phyloP scores from a whole-genome alignment of 345 rosid genomes.

The Turritis glabra region DNA sequence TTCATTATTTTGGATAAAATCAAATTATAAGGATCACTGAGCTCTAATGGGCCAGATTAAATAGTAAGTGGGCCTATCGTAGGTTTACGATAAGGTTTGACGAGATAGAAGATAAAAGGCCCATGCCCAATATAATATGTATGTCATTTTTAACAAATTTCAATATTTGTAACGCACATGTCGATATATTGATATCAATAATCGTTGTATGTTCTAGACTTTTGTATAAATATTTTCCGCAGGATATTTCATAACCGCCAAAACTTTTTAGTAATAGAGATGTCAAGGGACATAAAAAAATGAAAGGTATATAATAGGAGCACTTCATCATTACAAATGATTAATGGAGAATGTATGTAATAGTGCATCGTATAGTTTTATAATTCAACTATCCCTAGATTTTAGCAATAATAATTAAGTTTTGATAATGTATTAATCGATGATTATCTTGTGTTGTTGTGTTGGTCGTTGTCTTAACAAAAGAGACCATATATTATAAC shows the following conservation, averaged over 20 bases:
- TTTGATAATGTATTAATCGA: constrained; percentile 8
- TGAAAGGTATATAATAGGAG: neutral
- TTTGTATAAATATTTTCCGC: neutral
- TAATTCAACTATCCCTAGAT: constrained; percentile 38
- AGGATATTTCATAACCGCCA: neutral
- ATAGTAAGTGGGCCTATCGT: neutral
- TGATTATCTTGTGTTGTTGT: constrained; percentile 22
- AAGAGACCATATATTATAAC: constrained; percentile 6
- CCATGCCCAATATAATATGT: constrained; percentile 11
- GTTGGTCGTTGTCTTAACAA: constrained; percentile 34
- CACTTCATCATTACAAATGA: constrained; percentile 19
- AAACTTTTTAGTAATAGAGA: neutral
- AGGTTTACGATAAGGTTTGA: neutral
- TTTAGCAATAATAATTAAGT: constrained; percentile 27
- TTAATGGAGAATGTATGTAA: constrained; percentile 29
- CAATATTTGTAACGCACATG: no score
- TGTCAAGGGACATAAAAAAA: neutral
- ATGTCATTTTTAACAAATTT: no score
- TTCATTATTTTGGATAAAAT: no score
- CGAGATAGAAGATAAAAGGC: neutral
- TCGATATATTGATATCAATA: no score
- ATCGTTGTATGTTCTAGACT: no score
- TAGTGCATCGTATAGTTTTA: constrained; percentile 17
- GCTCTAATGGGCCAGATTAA: neutral
- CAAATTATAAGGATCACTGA: neutral